Evolutionary conservation across 306 rosid genomes (phyloP), one percentile per base, ranked within the genome.

Genomic region (Sophora flavescens): DNA sequence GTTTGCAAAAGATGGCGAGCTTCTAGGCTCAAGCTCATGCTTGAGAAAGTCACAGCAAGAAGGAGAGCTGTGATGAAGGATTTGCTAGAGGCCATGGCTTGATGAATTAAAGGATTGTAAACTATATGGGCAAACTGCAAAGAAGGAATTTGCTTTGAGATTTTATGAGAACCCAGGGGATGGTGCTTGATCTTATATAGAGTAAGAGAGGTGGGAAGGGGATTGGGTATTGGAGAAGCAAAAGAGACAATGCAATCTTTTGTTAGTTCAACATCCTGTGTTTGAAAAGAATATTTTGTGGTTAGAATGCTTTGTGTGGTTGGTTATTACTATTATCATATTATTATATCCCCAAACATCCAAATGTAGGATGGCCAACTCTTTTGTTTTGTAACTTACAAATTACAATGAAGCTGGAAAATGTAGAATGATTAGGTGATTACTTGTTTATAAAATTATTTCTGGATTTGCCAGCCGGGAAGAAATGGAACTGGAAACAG

Each of bases 1-100:
- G 78, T 76, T 41, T 79, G 84, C 30, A 83, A 63, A 9, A 83
- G 78, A 22, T 68, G 17, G n/a, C 84, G 79, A 57, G 69, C 76
- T 32, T 26, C 87, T n/a, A 65, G 8, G 47, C 64, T 42, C 11
- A 39, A 14, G 47, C 39, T 56, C 64, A 67, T 61, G 85, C 70
- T 71, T 66, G 84, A 84, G 4, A 80, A 61, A 9, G 35, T 10
- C 39, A 80, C 62, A 48, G 53, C 42, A 35, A 80, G 1, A 42
- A 84, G 62, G 39, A 84, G 18, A 52, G 60, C 47, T 12, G 54
- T 9, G 48, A 67, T 44, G 51, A 76, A 72, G 8, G 77, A 51
- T 44, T 75, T 75, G 13, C 2, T 5, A 33, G 45, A 61, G 2
- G 78, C 81, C 85, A 81, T 81, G 70, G 52, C 69, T 70, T n/a